These are phyloP conservation scores for Striga asiatica DNA, from an alignment of 257 asterid species.

Conservation along the genomic window DNA sequence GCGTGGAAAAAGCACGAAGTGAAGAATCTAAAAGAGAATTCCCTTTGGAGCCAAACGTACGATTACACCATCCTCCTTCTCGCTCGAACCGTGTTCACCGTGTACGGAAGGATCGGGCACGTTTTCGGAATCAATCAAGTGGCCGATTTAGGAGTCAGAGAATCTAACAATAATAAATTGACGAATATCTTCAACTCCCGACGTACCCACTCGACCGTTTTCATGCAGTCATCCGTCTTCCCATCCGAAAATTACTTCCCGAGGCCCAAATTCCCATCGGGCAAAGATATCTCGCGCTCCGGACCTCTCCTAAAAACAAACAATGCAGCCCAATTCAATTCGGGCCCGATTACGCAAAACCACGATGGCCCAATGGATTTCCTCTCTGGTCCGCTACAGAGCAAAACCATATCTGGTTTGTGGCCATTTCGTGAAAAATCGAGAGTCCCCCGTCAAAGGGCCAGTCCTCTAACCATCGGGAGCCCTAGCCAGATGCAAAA, in stretches of 20 bases:
- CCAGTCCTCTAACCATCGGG: constrained; percentile 16
- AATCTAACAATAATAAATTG: constrained; percentile 18
- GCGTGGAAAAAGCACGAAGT: constrained; percentile 69
- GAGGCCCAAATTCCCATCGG: constrained; percentile 38
- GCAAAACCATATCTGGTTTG: constrained; percentile 31
- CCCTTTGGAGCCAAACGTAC: constrained; percentile 74
- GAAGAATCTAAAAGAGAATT: constrained; percentile 50
- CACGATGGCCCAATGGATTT: constrained; percentile 24
- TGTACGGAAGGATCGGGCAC: constrained; percentile 58
- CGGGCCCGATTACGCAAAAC: constrained; percentile 41
- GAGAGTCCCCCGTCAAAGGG: constrained; percentile 17
- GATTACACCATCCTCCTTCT: constrained; percentile 62
- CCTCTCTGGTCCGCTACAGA: constrained; percentile 60
- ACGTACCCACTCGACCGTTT: constrained; percentile 49
- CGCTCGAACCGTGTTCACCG: constrained; percentile 68
- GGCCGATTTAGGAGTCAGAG: constrained; percentile 34
- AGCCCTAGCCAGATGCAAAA: constrained; percentile 2
- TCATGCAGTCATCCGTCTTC: constrained; percentile 60
- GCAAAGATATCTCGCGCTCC: constrained; percentile 38
- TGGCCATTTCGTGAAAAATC: constrained; percentile 59
- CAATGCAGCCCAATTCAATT: constrained; percentile 27
- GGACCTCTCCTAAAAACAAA: constrained; percentile 53
- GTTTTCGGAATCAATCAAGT: constrained; percentile 56
- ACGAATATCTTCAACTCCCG: constrained; percentile 32
- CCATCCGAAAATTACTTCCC: constrained; percentile 54